Evolutionary conservation across 2,329 filamentous ascomycete genomes (phyloP).

Genomic region (Dothiorella sarmentorum): DNA sequence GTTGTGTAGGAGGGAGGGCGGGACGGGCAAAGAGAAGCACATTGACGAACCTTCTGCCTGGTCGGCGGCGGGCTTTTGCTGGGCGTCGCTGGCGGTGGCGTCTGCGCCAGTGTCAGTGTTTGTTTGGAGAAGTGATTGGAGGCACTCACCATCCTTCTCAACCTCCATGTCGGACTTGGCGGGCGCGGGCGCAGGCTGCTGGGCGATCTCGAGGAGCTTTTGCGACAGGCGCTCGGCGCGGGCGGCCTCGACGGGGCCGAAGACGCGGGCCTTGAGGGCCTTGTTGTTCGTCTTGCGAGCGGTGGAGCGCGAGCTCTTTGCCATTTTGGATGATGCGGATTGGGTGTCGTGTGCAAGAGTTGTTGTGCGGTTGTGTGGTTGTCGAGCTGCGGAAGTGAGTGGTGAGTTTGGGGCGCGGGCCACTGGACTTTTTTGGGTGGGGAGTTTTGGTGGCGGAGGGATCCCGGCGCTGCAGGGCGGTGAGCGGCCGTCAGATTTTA

Average conservation of each 20-base stretch:
- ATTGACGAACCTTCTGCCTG: slow-evolving; percentile 22
- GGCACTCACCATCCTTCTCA: slow-evolving; percentile 27
- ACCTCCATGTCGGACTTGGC: slow-evolving; percentile 39
- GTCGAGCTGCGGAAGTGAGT: slow-evolving; percentile 17
- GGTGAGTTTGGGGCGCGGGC: not conserved
- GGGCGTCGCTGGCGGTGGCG: slow-evolving; percentile 7
- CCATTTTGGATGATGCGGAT: slow-evolving; percentile 59
- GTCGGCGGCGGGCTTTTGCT: slow-evolving; percentile 9
- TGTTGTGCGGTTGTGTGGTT: slow-evolving; percentile 9
- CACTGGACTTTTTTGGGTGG: not conserved
- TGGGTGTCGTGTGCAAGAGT: not conserved
- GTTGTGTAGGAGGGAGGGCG: slow-evolving; percentile 12
- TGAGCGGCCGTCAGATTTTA: slow-evolving; percentile 14
- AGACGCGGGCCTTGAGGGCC: slow-evolving; percentile 75
- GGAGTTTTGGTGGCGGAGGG: slow-evolving; percentile 12
- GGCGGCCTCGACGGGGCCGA: slow-evolving; percentile 76
- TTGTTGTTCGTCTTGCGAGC: slow-evolving; percentile 78
- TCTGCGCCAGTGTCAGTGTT: slow-evolving; percentile 15
- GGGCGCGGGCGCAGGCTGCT: slow-evolving; percentile 68
- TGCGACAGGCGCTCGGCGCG: slow-evolving; percentile 79
- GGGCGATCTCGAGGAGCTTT: slow-evolving; percentile 77
- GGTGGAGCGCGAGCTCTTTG: slow-evolving; percentile 79
- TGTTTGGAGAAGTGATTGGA: not conserved
- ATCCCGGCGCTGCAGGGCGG: not conserved
- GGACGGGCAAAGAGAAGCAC: slow-evolving; percentile 19